Base-by-base conservation (phyloP, 2,329 filamentous ascomycete species). In the Leptodontidium sp. region DNA sequence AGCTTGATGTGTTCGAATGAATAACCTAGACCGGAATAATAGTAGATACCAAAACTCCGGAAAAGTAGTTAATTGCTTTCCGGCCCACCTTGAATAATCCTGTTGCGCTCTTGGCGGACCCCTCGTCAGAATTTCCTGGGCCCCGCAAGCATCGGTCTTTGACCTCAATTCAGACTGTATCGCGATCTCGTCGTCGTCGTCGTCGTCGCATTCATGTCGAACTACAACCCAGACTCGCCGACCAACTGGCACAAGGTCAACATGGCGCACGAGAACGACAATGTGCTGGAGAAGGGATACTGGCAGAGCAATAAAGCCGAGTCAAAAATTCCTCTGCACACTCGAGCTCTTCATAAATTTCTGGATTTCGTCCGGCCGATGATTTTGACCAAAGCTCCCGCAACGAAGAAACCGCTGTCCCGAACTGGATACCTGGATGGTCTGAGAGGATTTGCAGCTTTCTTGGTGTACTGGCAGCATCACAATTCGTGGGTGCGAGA, bases 401-500 rank as follows among this genome's bases (percentile, higher is more conserved):
- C 57, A 43, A 50, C 26, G 4, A 45, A 61, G 58, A 69, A 69
- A 29, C 64, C 63, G 5, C 29, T 68, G 1, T 68, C 66, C 7
- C 52, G 67, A 17, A 84, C 82, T 0, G 81, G 82, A 7, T 84
- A 83, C 73, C 80, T 85, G 43, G 83, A 85, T 72, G 83, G 84
- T 32, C 76, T 85, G 58, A 81, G 84, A 62, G 84, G 84, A 43
- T 78, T 85, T 58, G 83, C 84, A 11, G 82, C 83, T 7, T 75
- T 85, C 52, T 66, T 85, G 59, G 83, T 85, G 66, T 84, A 83
- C 71, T 74, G 82, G 74, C 82, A 80, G 68, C 83, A 85, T 75
- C 83, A 83, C 70, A 70, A 76, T 52, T 63, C 75, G 14, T 77
- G 74, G 73, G 75, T 80, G 12, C 83, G 82, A 61, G 64, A 68